Base-by-base conservation (phyloP, 805 yeast genomes). In the Schizosaccharomyces cryophilus region DNA sequence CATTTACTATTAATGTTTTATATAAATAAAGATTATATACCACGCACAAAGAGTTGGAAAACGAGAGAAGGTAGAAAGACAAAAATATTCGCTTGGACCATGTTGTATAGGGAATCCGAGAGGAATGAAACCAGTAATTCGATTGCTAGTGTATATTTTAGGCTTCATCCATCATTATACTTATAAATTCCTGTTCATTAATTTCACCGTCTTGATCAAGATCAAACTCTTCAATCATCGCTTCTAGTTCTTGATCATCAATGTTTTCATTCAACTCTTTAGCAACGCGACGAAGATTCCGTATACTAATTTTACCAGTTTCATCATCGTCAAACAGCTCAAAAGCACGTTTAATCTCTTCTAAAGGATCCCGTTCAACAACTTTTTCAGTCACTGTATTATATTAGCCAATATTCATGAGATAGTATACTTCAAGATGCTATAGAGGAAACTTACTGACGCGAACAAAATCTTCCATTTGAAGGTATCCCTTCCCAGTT, bases 151-250 rank as follows among this genome's bases (percentile, higher is more conserved):
- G 31, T 35, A 35, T 35, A 4, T 17, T 11, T 51, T 24, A 51
- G 6, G 47, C 26, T 3, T 40, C 60, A 40, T 56, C 60, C 48
- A 42, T 59, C 61, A 59, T 59, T 13, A 88, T 87, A 62, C 85
- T 85, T 63, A 87, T 85, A 68, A 89, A 88, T 72, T 89, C 96
- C 64, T 86, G 87, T 68, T 86, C 94, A 68, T 84, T 84, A 65
- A 88, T 89, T 65, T 86, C 95, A 60, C 97, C 97, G 70, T 93
- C 97, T 62, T 87, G 95, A 69, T 93, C 96, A 60, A 89, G 73
- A 72, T 93, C 99, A 69, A 93, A 93, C 71, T 90, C 97, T 64
- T 89, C 95, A 65, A 93, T 93, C 98, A 93, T 93, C 4, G 96
- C 96, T 65, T 85, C 78, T 60, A 93, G 75, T 68, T 93, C 98